A percentile compares a stretch with the other conserved stretches of the same genome.
These are phyloP conservation scores for Hamamelis virginiana DNA, from an alignment of 164 flowering plant species.

Conservation along the genomic window DNA sequence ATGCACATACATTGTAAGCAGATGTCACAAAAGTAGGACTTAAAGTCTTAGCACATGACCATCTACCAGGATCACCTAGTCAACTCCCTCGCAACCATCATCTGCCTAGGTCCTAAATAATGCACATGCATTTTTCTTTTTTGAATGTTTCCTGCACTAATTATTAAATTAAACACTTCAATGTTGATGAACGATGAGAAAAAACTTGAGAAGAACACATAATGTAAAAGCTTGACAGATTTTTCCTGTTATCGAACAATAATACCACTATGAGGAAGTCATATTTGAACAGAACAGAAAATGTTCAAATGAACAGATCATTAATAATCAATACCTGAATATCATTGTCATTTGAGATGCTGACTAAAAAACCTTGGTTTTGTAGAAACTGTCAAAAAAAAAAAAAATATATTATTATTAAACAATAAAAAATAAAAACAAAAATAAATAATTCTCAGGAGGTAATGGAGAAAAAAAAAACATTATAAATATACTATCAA, in stretches of 20 bases:
- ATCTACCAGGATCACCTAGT: background rate
- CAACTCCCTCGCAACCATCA: background rate
- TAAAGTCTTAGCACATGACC: background rate
- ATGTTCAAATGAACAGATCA: background rate
- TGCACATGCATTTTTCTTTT: background rate
- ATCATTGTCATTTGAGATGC: constrained; percentile 47
- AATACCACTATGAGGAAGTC: background rate
- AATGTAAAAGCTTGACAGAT: background rate
- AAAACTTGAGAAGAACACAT: background rate
- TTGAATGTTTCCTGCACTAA: no score
- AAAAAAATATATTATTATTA: background rate
- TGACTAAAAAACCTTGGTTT: constrained; percentile 48
- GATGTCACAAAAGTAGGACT: background rate
- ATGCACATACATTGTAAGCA: background rate
- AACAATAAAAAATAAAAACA: background rate
- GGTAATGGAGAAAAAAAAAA: background rate
- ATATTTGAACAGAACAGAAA: constrained; percentile 3
- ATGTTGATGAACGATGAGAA: background rate
- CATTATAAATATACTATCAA: background rate
- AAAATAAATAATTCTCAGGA: background rate
- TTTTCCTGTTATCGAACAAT: background rate
- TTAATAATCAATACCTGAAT: constrained; percentile 42
- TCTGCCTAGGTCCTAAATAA: background rate
- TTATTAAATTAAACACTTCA: background rate
- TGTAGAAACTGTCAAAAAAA: constrained; percentile 47